These are phyloP conservation scores for Cercospora sp. DNA, from an alignment of 2,329 filamentous ascomycete genomes.

Conservation along the genomic window DNA sequence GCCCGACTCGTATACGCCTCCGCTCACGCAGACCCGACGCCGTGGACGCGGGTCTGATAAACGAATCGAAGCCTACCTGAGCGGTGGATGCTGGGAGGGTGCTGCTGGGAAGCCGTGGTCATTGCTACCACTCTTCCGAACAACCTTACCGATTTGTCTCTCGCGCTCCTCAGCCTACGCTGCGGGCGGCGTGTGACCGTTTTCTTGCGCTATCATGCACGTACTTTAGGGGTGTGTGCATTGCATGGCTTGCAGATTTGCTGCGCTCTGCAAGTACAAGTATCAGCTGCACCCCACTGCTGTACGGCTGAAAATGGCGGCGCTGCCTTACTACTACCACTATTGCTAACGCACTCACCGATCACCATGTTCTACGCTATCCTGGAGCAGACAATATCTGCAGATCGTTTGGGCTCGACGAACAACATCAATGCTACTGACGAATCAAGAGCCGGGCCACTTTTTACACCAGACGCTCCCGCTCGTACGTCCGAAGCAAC, in stretches of 20 bases:
- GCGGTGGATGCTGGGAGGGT: neutral
- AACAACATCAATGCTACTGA: neutral
- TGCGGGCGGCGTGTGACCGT: neutral
- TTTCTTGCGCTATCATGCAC: neutral
- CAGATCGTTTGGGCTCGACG: neutral
- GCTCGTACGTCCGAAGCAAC: neutral
- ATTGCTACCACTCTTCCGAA: neutral
- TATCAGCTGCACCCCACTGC: neutral
- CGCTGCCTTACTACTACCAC: neutral
- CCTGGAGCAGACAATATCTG: constrained; percentile 15
- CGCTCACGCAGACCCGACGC: neutral
- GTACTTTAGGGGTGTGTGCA: neutral
- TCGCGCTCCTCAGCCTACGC: neutral
- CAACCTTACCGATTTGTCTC: neutral
- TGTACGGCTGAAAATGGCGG: neutral
- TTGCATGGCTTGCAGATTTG: neutral
- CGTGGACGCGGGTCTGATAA: constrained; percentile 2
- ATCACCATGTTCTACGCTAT: constrained; percentile 11
- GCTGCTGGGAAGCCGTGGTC: neutral
- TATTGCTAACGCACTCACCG: neutral
- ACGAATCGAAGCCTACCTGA: neutral
- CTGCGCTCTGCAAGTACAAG: constrained; percentile 1
- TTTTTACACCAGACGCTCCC: neutral
- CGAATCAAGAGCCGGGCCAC: neutral
- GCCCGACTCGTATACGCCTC: neutral